A percentile compares a stretch with the other conserved stretches of the same genome.
Conservation (phyloP, 179 eudicot genomes). For the Amaranthus tricolor region DNA sequence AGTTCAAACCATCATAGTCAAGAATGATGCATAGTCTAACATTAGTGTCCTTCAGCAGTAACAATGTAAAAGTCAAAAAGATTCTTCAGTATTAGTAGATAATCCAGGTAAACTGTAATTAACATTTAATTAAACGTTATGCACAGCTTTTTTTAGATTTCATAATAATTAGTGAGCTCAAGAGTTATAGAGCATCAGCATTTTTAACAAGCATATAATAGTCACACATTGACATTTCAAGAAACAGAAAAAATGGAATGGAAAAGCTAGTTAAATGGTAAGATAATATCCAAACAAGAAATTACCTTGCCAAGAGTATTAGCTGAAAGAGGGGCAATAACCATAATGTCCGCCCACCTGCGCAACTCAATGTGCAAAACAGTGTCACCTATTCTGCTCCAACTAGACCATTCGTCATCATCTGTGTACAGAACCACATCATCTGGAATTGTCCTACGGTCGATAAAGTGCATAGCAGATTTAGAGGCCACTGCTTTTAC, state of each 20-base stretch:
- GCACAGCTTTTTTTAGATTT: not conserved
- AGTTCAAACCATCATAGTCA: not conserved
- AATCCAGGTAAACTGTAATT: not conserved
- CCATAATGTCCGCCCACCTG: slow-evolving; percentile 96
- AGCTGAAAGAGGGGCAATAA: slow-evolving; percentile 90
- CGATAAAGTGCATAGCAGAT: slow-evolving; percentile 77
- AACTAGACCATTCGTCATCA: slow-evolving; percentile 87
- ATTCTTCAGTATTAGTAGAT: not conserved
- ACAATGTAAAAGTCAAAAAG: not conserved
- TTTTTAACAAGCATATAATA: not conserved
- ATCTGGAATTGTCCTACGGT: slow-evolving; percentile 59
- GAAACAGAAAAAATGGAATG: not conserved
- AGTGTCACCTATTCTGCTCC: slow-evolving; percentile 81
- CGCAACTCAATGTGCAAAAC: slow-evolving; percentile 95
- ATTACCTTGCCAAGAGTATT: slow-evolving; percentile 92
- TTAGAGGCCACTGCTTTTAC: slow-evolving; percentile 78
- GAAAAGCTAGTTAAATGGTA: not conserved
- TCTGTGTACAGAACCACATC: slow-evolving; percentile 75
- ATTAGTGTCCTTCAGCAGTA: not conserved
- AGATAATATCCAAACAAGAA: not conserved
- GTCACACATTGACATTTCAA: not conserved
- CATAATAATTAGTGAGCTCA: too few species aligned
- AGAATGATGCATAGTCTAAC: not conserved
- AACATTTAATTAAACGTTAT: not conserved
- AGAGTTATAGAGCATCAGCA: too few species aligned